These are phyloP conservation scores for Penicillium sp. DNA, from an alignment of 2,329 filamentous ascomycete genomes.

Conservation along the genomic window DNA sequence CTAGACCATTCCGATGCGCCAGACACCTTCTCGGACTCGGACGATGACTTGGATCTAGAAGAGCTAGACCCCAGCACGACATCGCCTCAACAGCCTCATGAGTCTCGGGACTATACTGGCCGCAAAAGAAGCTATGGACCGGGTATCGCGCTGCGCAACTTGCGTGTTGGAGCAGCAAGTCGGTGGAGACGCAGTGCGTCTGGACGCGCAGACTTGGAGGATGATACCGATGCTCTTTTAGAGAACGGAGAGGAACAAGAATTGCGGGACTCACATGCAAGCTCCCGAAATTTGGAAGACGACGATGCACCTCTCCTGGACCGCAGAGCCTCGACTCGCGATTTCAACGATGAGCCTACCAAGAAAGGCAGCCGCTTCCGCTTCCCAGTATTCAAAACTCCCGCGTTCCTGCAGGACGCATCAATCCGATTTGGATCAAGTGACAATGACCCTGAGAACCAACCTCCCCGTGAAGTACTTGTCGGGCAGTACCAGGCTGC, in stretches of 20 bases:
- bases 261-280: conserved; percentile 60
- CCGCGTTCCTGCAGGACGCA: conserved; percentile 27
- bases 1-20: conserved; percentile 32
- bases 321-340: conserved; percentile 37
- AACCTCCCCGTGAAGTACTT: conserved; percentile 67
- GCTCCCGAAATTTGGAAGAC: conserved; percentile 53
- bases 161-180: conserved; percentile 51
- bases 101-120: conserved; percentile 30
- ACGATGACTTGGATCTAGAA: conserved; percentile 48
- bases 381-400: conserved; percentile 65
- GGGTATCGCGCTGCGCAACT: conserved; percentile 48
- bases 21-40: conserved; percentile 37
- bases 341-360: conserved; percentile 38
- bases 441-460: conserved; percentile 41
- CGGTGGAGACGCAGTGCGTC: conserved; percentile 39
- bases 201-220: conserved; percentile 46
- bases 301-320: conserved; percentile 73
- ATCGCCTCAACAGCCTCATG: conserved; percentile 20
- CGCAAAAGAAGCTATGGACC: conserved; percentile 33
- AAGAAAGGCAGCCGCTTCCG: conserved; percentile 56
- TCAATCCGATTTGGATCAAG: conserved; percentile 29
- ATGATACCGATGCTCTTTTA: conserved; percentile 67
- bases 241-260: conserved; percentile 59
- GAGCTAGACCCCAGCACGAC: conserved; percentile 44
- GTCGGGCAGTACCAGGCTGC: conserved; percentile 72